Evolutionary conservation across 805 yeast genomes (phyloP).

Genomic region (Scheffersomyces amazonensis): DNA sequence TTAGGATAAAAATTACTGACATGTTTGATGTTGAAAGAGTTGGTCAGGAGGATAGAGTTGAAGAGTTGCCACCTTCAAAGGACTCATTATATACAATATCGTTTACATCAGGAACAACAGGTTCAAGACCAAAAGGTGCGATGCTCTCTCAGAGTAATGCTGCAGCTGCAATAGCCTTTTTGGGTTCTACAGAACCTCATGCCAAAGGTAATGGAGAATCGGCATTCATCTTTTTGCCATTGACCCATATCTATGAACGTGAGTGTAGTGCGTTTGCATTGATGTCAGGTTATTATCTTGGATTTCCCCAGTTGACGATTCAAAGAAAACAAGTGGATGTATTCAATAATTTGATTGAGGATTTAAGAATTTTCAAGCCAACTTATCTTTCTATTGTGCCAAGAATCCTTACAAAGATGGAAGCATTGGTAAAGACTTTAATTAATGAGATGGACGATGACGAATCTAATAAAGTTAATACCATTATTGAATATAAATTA

Average conservation of each 20-base stretch:
- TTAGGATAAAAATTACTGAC: slow-evolving; percentile 27
- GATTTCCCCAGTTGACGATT: slow-evolving; percentile 23
- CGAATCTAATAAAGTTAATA: slow-evolving; percentile 11
- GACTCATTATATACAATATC: slow-evolving; percentile 39
- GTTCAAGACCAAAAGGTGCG: slow-evolving; percentile 74
- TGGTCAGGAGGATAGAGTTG: slow-evolving; percentile 36
- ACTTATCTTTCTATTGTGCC: slow-evolving; percentile 29
- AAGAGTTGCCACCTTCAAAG: slow-evolving; percentile 25
- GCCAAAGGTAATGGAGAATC: slow-evolving; percentile 5
- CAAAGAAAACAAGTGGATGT: slow-evolving; percentile 12
- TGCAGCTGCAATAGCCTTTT: slow-evolving; percentile 13
- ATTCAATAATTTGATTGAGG: slow-evolving; percentile 26
- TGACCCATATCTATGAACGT: slow-evolving; percentile 38
- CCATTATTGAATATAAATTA: slow-evolving; percentile 17
- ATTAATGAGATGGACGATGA: slow-evolving; percentile 7
- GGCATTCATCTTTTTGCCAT: slow-evolving; percentile 27
- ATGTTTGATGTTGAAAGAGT: slow-evolving; percentile 26
- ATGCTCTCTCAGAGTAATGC: slow-evolving; percentile 36
- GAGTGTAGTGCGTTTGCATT: slow-evolving; percentile 19
- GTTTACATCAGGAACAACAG: slow-evolving; percentile 64
- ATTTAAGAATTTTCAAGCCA: slow-evolving; percentile 26
- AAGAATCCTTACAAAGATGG: slow-evolving; percentile 37
- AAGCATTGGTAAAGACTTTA: slow-evolving; percentile 15
- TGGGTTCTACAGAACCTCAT: slow-evolving; percentile 5
- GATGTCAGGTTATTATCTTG: slow-evolving; percentile 23